phyloP scores from a whole-genome alignment of 2,329 filamentous ascomycete species.

The Exophiala viscosa region DNA sequence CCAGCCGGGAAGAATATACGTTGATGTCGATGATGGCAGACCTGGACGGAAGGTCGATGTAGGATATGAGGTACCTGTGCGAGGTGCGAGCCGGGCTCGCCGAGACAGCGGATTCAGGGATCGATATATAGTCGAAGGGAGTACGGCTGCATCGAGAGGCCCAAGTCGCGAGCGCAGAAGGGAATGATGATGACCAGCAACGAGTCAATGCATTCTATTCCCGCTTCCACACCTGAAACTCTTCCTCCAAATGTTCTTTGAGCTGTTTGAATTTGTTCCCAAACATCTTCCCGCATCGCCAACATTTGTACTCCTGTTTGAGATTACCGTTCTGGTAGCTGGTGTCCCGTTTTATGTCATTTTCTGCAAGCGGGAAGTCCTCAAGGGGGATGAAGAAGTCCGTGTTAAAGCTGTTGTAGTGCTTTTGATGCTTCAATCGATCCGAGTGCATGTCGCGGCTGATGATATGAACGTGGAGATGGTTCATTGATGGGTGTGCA shows the following conservation, averaged over 20 bases:
- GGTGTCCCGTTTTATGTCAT: constrained; percentile 62
- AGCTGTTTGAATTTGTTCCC: constrained; percentile 68
- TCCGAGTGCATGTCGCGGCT: constrained; percentile 73
- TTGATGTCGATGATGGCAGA: constrained; percentile 14
- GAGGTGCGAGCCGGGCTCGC: neutral
- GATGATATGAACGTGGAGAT: constrained; percentile 85
- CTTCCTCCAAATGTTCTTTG: constrained; percentile 69
- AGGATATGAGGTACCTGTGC: constrained; percentile 1
- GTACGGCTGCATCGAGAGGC: neutral
- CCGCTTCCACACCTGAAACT: constrained; percentile 72
- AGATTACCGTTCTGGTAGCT: constrained; percentile 51
- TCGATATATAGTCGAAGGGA: neutral
- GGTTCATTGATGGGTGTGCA: constrained; percentile 83
- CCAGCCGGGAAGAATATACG: constrained; percentile 20
- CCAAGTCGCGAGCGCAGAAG: neutral
- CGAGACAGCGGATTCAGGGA: constrained; percentile 5
- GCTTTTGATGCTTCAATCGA: constrained; percentile 72
- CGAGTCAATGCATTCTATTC: constrained; percentile 42
- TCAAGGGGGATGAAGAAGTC: constrained; percentile 75
- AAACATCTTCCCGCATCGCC: constrained; percentile 76
- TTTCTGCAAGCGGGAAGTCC: constrained; percentile 69
- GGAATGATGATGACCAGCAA: neutral
- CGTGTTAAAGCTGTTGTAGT: constrained; percentile 90
- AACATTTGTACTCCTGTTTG: constrained; percentile 70
- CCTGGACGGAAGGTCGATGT: neutral